Evolutionary conservation across 495 filamentous ascomycete species (phyloP).

Genomic region (Penicillium nucicola): DNA sequence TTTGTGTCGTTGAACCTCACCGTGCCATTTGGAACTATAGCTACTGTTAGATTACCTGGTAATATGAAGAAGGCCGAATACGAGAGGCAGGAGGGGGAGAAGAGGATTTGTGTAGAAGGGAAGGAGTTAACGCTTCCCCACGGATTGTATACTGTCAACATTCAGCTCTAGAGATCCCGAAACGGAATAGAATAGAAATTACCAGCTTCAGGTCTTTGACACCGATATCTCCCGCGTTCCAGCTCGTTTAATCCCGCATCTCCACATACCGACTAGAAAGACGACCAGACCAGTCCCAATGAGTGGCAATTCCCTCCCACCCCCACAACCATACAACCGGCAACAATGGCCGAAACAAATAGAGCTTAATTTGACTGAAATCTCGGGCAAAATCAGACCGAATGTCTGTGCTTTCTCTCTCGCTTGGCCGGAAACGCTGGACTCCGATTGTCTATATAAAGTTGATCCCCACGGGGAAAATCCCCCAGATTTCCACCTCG

Average conservation of each 20-base stretch:
- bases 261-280: too few species aligned
- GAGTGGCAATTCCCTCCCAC: neutral
- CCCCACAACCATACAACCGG: neutral
- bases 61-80: neutral
- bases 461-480: neutral
- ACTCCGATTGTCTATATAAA: conserved; percentile 1
- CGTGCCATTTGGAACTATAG: conserved; percentile 15
- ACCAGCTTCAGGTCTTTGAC: neutral
- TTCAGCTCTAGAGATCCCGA: neutral
- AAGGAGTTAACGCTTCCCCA: neutral
- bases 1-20: neutral
- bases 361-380: neutral
- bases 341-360: neutral
- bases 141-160: neutral
- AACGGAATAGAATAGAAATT: neutral
- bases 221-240: neutral
- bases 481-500: neutral
- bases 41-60: neutral
- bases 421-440: too few species aligned
- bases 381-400: neutral
- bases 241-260: too few species aligned
- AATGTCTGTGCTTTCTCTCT: neutral
- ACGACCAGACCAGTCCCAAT: neutral
- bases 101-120: neutral
- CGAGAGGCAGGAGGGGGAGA: neutral